Evolutionary conservation across 306 rosid species (phyloP), one percentile per base, ranked within the genome.

Genomic region (Acacia melanoxylon): DNA sequence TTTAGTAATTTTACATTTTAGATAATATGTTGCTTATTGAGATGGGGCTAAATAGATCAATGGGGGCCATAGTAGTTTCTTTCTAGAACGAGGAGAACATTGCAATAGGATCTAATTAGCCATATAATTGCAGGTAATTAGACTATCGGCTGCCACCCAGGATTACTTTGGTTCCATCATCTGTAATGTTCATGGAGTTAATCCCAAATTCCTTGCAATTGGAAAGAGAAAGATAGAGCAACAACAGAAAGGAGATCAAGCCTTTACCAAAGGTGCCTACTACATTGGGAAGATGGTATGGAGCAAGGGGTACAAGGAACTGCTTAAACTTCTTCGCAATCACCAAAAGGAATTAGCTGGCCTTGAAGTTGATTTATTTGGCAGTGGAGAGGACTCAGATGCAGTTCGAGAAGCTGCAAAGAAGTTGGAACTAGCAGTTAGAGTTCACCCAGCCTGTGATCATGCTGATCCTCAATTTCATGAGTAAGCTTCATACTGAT

Each of bases 111-210:
- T 27, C 20, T 62, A 62, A 27, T 62, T 13, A 68, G 62, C 79
- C 58, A 44, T 84, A 69, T 48, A 79, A 49, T 83, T 87, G 71
- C 88, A 95, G 99, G 99, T 95, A 72, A 95, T 95, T 82, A 91
- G 98, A 83, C 85, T 95, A 86, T 95, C 99, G 63, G 98, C 96
- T 54, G 98, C 98, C 31, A 95, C 99, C 77, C 99, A 95, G 88
- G 96, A 95, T 35, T 95, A 95, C 81, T 72, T 89, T 13, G 90
- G 85, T 33, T 91, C 98, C 67, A 80, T 92, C 19, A 54, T 92
- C 73, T 93, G 99, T 91, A 95, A 95, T 52, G 98, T 95, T 84
- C 98, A 95, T 77, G 99, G 99, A 79, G 98, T 95, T 84, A 95
- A 93, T 88, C 99, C 99, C 58, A 95, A 85, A 80, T 95, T 95